phyloP scores from a whole-genome alignment of 163 green algal genomes.

The Coccomyxa subellipsoidea region DNA sequence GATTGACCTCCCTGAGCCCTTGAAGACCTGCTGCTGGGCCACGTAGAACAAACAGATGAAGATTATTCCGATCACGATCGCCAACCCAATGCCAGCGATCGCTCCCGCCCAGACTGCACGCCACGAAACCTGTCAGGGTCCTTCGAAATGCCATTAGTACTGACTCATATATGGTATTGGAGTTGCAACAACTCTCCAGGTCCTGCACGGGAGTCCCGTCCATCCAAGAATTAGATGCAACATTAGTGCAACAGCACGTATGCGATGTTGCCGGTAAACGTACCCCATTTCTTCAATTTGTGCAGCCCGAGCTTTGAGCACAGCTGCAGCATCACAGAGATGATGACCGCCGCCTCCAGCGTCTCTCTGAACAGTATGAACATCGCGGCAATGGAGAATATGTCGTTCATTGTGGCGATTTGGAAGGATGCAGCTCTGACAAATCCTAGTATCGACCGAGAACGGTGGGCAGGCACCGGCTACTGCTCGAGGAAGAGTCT shows the following conservation, averaged over 20 bases:
- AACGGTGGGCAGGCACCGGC: not conserved
- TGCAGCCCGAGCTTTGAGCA: conserved; percentile 39
- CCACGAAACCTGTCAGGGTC: not conserved
- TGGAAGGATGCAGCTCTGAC: too few species aligned
- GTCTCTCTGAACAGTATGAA: conserved; percentile 48
- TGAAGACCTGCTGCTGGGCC: conserved; percentile 33
- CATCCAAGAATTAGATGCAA: too few species aligned
- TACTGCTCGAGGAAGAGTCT: not conserved
- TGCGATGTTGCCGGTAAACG: not conserved
- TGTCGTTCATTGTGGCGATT: not conserved
- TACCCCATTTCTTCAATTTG: conserved; percentile 37
- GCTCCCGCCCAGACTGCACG: conserved; percentile 49
- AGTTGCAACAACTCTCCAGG: too few species aligned
- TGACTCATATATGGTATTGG: too few species aligned
- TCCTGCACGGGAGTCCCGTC: too few species aligned
- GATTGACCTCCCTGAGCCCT: conserved; percentile 30
- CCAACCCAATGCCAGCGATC: conserved; percentile 29
- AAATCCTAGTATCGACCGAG: not conserved
- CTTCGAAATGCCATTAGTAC: not conserved
- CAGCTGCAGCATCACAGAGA: conserved; percentile 53
- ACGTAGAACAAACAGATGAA: conserved; percentile 55
- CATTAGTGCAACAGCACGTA: too few species aligned
- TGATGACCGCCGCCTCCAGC: conserved; percentile 44
- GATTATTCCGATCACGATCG: conserved; percentile 41
- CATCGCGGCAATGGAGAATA: conserved; percentile 31